Evolutionary conservation across 176 grass and related monocot genomes (phyloP).

Genomic region (Eragrostis curvula): DNA sequence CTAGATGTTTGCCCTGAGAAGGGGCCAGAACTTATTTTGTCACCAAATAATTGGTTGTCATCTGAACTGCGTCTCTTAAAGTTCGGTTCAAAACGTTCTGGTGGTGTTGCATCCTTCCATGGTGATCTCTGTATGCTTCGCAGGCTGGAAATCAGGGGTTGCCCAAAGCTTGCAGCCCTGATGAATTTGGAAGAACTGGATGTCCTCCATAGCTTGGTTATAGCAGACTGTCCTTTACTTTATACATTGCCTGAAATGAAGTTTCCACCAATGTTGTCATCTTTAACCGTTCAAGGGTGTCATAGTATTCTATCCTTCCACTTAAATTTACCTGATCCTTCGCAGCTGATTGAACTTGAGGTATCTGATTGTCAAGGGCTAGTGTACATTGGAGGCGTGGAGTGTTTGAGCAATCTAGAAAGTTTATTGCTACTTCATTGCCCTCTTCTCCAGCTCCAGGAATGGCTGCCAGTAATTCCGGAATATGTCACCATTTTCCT

Average conservation of each 20-base stretch:
- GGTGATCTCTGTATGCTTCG: constrained; percentile 3
- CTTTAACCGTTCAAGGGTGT: too few species aligned
- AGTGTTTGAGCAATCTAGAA: constrained; percentile 3
- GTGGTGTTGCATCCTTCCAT: neutral
- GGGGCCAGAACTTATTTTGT: neutral
- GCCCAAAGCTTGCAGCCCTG: constrained; percentile 35
- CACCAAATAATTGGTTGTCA: constrained; percentile 27
- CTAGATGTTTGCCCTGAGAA: constrained; percentile 31
- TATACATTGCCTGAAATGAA: neutral
- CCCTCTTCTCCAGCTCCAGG: constrained; percentile 18
- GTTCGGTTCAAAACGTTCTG: neutral
- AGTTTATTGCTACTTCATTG: constrained; percentile 43
- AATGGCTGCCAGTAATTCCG: neutral
- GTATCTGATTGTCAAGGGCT: constrained; percentile 39
- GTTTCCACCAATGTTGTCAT: constrained; percentile 16
- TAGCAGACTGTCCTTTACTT: constrained; percentile 42
- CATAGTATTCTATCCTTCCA: too few species aligned
- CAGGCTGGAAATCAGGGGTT: constrained; percentile 47
- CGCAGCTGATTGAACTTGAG: constrained; percentile 27
- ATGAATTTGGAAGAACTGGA: neutral
- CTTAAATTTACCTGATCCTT: neutral
- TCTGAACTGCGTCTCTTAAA: constrained; percentile 7
- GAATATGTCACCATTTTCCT: constrained; percentile 32
- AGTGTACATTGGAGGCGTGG: neutral
- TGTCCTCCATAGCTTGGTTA: neutral